These are phyloP conservation scores for Claviceps africana DNA, from an alignment of 2,329 filamentous ascomycete species.

Conservation along the genomic window DNA sequence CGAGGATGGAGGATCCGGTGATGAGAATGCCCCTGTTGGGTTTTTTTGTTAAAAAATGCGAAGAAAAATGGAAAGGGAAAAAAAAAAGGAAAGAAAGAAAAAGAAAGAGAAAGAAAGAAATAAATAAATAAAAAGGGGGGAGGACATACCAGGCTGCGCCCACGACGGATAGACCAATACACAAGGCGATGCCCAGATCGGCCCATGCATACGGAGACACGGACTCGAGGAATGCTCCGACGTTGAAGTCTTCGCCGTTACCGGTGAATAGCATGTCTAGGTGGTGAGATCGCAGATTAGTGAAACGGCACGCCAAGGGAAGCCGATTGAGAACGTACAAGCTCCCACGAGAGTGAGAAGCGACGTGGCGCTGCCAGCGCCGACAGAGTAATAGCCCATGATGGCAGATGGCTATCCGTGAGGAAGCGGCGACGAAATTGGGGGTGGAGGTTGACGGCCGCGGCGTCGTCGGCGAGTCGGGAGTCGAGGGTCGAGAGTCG, in stretches of 20 bases:
- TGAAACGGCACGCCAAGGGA: not conserved
- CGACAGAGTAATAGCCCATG: conserved; percentile 64
- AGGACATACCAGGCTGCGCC: conserved; percentile 81
- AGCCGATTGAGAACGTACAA: conserved; percentile 43
- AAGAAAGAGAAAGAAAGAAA: not conserved
- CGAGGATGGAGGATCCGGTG: conserved; percentile 92
- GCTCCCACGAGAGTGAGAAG: conserved; percentile 60
- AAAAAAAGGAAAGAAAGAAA: no score
- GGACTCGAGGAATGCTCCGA: conserved; percentile 87
- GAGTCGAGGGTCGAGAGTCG: not conserved
- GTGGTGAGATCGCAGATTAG: conserved; percentile 7
- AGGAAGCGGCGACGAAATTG: not conserved
- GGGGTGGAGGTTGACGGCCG: not conserved
- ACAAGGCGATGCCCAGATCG: conserved; percentile 76
- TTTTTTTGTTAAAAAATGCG: no score
- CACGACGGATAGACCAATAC: conserved; percentile 90
- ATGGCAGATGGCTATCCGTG: conserved; percentile 13
- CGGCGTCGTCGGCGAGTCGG: not conserved
- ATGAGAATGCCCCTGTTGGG: conserved; percentile 89
- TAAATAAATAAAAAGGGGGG: no score
- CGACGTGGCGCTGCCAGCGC: conserved; percentile 51
- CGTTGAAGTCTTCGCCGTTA: conserved; percentile 91
- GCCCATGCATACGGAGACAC: conserved; percentile 94
- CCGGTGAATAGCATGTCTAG: conserved; percentile 97
- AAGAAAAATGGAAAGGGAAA: no score